phyloP scores from a whole-genome alignment of 202 grass and related monocot genomes.

The Setaria italica region DNA sequence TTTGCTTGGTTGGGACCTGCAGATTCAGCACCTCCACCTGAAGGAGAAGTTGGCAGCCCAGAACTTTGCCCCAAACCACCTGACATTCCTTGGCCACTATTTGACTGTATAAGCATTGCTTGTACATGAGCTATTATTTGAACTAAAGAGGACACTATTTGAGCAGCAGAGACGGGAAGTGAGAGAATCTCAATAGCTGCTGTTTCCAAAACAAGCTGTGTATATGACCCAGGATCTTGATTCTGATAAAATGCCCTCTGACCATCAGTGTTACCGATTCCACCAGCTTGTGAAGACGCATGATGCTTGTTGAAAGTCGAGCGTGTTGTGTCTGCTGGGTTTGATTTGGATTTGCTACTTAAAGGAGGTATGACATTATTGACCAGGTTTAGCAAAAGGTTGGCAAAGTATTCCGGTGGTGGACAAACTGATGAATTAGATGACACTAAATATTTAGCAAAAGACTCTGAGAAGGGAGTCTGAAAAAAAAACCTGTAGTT shows the following conservation, averaged over 20 bases:
- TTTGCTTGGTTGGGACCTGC: slow-evolving; percentile 62
- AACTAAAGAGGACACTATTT: slow-evolving; percentile 89
- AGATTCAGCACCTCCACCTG: slow-evolving; percentile 69
- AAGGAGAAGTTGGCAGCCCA: slow-evolving; percentile 81
- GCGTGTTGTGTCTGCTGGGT: slow-evolving; percentile 54
- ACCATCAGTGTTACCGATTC: slow-evolving; percentile 62
- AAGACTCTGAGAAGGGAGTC: slow-evolving; percentile 92
- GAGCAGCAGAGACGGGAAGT: slow-evolving; percentile 70
- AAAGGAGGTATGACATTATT: slow-evolving; percentile 97
- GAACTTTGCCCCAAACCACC: slow-evolving; percentile 70
- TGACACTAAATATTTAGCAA: slow-evolving; percentile 69
- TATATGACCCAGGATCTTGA: slow-evolving; percentile 98
- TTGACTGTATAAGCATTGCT: slow-evolving; percentile 84
- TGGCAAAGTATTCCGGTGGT: slow-evolving; percentile 93
- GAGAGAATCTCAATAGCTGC: slow-evolving; percentile 97
- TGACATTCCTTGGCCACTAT: slow-evolving; percentile 70
- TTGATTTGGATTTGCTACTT: slow-evolving; percentile 83
- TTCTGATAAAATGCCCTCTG: slow-evolving; percentile 98
- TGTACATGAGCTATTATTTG: slow-evolving; percentile 91
- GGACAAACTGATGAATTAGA: slow-evolving; percentile 71
- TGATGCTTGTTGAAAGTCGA: slow-evolving; percentile 67
- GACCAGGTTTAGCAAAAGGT: slow-evolving; percentile 88
- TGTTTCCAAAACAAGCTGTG: slow-evolving; percentile 97
- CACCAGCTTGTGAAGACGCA: slow-evolving; percentile 64
- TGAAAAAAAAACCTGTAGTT: slow-evolving; percentile 52